phyloP scores from a whole-genome alignment of 2,329 filamentous ascomycete genomes.

The Hypocreales sp. region DNA sequence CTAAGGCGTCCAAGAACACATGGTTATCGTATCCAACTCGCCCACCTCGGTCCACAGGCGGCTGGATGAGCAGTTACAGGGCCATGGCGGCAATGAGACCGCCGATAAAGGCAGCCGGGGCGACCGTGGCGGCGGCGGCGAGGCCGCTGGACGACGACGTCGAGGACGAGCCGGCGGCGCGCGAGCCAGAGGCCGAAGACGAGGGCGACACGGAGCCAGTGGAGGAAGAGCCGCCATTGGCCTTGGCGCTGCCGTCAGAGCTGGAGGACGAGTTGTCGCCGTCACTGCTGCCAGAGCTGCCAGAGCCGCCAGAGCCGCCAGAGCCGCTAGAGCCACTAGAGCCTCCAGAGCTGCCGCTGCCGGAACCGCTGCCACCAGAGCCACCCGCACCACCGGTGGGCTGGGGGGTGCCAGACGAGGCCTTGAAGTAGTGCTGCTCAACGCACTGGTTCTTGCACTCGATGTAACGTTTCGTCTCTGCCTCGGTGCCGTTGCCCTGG shows the following conservation, averaged over 20 bases:
- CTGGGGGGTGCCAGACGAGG: slow-evolving; percentile 22
- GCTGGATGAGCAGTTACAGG: slow-evolving; percentile 30
- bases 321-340: slow-evolving; percentile 4
- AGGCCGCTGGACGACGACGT: slow-evolving; percentile 8
- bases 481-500: slow-evolving; percentile 41
- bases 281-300: slow-evolving; percentile 12
- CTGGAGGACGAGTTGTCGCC: slow-evolving; percentile 5
- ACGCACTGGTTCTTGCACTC: slow-evolving; percentile 31
- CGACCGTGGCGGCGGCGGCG: slow-evolving; percentile 6
- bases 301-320: slow-evolving; percentile 2
- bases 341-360: background rate
- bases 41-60: too few relatives aligned
- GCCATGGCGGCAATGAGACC: slow-evolving; percentile 34
- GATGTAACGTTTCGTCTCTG: slow-evolving; percentile 36
- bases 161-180: slow-evolving; percentile 9
- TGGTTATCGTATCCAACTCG: too few relatives aligned
- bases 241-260: slow-evolving; percentile 7
- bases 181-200: background rate
- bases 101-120: slow-evolving; percentile 26
- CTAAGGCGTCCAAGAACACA: background rate
- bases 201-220: background rate
- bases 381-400: slow-evolving; percentile 19
- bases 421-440: slow-evolving; percentile 29
- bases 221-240: slow-evolving; percentile 2
- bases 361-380: background rate